These are phyloP conservation scores for Sphaerosporella brunnea DNA, from an alignment of 495 filamentous ascomycete species.

Conservation along the genomic window DNA sequence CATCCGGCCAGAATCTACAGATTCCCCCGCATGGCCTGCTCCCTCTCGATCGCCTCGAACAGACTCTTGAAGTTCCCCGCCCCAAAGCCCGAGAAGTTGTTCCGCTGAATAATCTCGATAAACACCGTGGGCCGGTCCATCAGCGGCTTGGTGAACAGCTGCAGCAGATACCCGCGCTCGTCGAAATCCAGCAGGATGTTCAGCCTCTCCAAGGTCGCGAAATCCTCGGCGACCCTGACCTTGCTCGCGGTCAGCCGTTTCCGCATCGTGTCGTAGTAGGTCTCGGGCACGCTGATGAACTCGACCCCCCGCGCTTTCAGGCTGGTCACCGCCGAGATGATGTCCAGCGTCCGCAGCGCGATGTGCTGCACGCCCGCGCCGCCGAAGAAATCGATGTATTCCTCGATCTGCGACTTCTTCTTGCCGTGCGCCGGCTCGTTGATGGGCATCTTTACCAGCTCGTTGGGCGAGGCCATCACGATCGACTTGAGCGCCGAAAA, in stretches of 20 bases:
- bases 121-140: conserved; percentile 90
- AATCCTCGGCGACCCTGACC: conserved; percentile 49
- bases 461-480: conserved; percentile 73
- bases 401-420: conserved; percentile 77
- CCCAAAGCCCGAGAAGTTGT: conserved; percentile 75
- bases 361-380: conserved; percentile 84
- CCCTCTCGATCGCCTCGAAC: conserved; percentile 82
- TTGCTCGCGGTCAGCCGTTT: conserved; percentile 40
- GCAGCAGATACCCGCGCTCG: conserved; percentile 66
- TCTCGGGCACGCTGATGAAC: conserved; percentile 69
- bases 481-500: conserved; percentile 69
- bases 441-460: conserved; percentile 86
- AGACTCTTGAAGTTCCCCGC: conserved; percentile 89
- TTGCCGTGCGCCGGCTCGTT: conserved; percentile 84
- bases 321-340: conserved; percentile 53
- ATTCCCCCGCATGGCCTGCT: conserved; percentile 71
- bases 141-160: conserved; percentile 78
- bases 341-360: conserved; percentile 62
- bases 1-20: no score
- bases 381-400: conserved; percentile 74
- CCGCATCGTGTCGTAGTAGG: conserved; percentile 66
- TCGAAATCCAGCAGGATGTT: conserved; percentile 88
- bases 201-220: conserved; percentile 49
- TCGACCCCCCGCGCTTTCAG: conserved; percentile 65
- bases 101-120: conserved; percentile 79